phyloP scores from a whole-genome alignment of 116 monocot genomes.

The Trichopus zeylanicus region DNA sequence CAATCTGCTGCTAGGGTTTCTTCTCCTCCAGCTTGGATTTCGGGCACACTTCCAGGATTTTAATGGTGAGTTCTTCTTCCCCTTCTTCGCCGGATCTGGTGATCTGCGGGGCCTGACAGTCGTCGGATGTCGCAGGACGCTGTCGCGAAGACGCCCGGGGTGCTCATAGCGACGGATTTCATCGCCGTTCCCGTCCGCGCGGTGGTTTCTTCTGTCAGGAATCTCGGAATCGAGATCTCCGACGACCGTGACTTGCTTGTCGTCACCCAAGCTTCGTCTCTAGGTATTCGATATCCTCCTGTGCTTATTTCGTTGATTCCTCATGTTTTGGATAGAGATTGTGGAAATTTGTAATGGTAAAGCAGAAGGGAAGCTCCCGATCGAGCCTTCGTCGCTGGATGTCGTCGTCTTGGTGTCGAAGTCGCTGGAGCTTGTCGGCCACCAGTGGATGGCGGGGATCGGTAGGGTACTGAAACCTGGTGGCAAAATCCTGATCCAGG shows the following conservation, averaged over 20 bases:
- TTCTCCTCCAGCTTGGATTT: no score
- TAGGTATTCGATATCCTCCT: neutral
- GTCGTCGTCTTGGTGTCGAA: constrained; percentile 31
- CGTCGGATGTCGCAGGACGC: constrained; percentile 1
- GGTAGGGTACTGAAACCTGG: constrained; percentile 63
- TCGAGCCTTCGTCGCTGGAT: constrained; percentile 35
- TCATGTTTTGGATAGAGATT: no score
- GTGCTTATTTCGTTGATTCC: no score
- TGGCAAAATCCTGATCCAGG: constrained; percentile 40
- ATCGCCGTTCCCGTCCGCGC: constrained; percentile 10
- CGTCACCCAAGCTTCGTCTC: constrained; percentile 16
- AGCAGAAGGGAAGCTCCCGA: constrained; percentile 40
- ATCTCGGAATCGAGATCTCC: constrained; percentile 2
- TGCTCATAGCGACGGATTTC: constrained; percentile 11
- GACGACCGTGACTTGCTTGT: constrained; percentile 22
- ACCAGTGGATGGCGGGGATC: constrained; percentile 44
- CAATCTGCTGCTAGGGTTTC: no score
- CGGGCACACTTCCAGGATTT: no score
- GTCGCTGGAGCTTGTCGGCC: constrained; percentile 17
- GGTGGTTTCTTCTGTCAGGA: constrained; percentile 11
- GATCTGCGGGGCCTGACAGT: no score
- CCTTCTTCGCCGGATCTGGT: no score
- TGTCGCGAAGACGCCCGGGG: constrained; percentile 9
- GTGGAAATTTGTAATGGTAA: no score
- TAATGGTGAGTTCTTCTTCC: no score